phyloP scores from a whole-genome alignment of 345 rosid species.

The Salix exigua region DNA sequence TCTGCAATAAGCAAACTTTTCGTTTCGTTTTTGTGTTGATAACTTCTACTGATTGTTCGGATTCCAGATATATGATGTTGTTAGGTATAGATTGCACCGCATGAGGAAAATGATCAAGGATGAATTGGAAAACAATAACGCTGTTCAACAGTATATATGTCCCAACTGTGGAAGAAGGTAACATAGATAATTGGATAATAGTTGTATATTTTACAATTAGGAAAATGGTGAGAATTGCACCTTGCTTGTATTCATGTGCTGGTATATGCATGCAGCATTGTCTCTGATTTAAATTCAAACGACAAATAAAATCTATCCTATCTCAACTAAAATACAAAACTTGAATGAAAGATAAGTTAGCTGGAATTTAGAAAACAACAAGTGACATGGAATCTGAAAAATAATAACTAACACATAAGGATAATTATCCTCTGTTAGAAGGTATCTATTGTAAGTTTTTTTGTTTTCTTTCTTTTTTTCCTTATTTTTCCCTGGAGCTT shows the following conservation, averaged over 20 bases:
- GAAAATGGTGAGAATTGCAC: not conserved
- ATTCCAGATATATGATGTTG: slow-evolving; percentile 74
- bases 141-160: slow-evolving; percentile 85
- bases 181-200: not conserved
- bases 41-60: slow-evolving; percentile 2
- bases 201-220: not conserved
- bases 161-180: slow-evolving; percentile 53
- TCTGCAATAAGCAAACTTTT: not conserved
- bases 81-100: slow-evolving; percentile 66
- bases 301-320: not conserved
- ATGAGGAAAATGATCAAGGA: slow-evolving; percentile 78
- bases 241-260: not conserved
- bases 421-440: slow-evolving; percentile 19
- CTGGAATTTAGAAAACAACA: not conserved
- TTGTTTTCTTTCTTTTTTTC: not conserved
- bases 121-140: slow-evolving; percentile 78
- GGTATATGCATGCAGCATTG: not conserved
- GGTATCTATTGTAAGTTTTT: slow-evolving; percentile 39
- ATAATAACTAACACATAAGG: not conserved
- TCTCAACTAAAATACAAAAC: not conserved
- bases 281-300: not conserved
- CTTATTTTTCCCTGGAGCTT: not conserved
- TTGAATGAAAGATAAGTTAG: not conserved
- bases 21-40: too few species aligned
- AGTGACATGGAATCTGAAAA: too few species aligned